Percentiles rank a stretch among this genome's conserved stretches.
These are phyloP conservation scores for Alternaria alternata DNA, from an alignment of 2,329 filamentous ascomycete species.

Conservation along the genomic window DNA sequence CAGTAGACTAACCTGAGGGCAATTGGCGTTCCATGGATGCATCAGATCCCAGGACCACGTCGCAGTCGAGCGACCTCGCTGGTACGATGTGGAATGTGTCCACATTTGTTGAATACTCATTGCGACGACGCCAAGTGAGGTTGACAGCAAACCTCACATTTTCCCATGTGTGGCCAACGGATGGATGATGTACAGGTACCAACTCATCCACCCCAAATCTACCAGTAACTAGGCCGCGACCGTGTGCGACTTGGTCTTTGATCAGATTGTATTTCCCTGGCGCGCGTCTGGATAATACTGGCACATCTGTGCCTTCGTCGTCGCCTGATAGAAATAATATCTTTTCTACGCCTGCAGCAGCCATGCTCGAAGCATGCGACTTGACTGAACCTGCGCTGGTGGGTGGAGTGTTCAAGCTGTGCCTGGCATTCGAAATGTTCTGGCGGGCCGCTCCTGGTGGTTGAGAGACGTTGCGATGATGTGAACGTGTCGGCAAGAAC, in stretches of 20 bases:
- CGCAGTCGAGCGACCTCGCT: neutral
- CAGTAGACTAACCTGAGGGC: neutral
- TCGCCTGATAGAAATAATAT: neutral
- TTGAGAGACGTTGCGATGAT: neutral
- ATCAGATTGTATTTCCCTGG: neutral
- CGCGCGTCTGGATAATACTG: neutral
- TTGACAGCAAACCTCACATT: neutral
- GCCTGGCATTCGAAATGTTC: neutral
- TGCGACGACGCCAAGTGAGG: neutral
- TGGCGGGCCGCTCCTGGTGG: neutral
- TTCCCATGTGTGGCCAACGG: neutral
- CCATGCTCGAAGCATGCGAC: neutral
- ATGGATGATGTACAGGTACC: neutral
- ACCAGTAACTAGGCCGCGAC: neutral
- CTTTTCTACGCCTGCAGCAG: neutral
- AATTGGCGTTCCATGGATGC: neutral
- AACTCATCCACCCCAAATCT: neutral
- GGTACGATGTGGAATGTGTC: neutral
- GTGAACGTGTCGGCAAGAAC: neutral
- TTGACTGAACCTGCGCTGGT: neutral
- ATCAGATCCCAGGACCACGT: neutral
- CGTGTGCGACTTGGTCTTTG: neutral
- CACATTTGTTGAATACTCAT: rapidly evolving
- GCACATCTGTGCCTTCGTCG: neutral
- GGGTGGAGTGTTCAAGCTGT: neutral